Conservation (phyloP, 1,284 basidiomycete genomes). For the Pholiota adiposa region DNA sequence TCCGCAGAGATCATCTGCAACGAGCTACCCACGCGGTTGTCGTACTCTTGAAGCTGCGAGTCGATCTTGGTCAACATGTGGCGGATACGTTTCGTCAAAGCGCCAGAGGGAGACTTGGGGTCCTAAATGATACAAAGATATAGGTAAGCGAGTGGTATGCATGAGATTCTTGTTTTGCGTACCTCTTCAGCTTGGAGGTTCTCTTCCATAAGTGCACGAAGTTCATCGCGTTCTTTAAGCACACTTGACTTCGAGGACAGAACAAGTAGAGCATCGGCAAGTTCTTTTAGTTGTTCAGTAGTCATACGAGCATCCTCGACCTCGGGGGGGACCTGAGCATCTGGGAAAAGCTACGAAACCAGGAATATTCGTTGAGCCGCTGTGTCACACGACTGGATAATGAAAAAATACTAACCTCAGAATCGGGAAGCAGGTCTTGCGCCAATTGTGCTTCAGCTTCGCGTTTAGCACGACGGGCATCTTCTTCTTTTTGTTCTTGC, state of each 20-base stretch:
- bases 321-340: slow-evolving; percentile 42
- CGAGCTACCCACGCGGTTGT: slow-evolving; percentile 86
- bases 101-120: slow-evolving; percentile 77
- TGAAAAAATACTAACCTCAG: slow-evolving; percentile 56
- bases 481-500: slow-evolving; percentile 96
- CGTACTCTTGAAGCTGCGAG: slow-evolving; percentile 90
- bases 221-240: slow-evolving; percentile 93
- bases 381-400: not conserved
- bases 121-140: slow-evolving; percentile 47
- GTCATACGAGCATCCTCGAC: slow-evolving; percentile 92
- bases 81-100: slow-evolving; percentile 92
- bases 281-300: slow-evolving; percentile 92
- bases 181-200: slow-evolving; percentile 89
- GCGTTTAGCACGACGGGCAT: slow-evolving; percentile 84
- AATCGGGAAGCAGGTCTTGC: slow-evolving; percentile 78
- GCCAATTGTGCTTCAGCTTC: slow-evolving; percentile 81
- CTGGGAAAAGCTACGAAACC: slow-evolving; percentile 47
- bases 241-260: slow-evolving; percentile 97
- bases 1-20: slow-evolving; percentile 96
- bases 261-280: slow-evolving; percentile 90
- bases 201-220: slow-evolving; percentile 90
- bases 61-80: slow-evolving; percentile 97
- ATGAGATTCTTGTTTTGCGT: not conserved
- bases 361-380: not conserved
- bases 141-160: not conserved